A percentile compares a stretch with the other conserved stretches of the same genome.
phyloP scores from a whole-genome alignment of 192 early-diverging fungal species.

The Podila horticola region DNA sequence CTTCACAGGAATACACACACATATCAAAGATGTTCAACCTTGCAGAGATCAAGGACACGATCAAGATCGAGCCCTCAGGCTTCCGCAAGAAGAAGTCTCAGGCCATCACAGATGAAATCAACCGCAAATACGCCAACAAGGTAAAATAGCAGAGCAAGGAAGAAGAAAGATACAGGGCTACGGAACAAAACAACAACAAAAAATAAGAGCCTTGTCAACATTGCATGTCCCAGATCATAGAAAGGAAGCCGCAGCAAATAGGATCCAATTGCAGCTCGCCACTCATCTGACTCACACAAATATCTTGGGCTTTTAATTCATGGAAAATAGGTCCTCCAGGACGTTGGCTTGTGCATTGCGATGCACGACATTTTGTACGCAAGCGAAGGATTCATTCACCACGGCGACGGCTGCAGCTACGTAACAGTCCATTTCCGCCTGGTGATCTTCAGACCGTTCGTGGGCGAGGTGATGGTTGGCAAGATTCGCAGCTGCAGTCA shows the following conservation, averaged over 20 bases:
- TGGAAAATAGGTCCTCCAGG: conserved; percentile 74
- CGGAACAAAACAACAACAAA: no score
- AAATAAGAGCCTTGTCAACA: no score
- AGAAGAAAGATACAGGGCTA: no score
- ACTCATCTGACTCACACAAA: not conserved
- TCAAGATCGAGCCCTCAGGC: conserved; percentile 84
- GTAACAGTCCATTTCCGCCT: conserved; percentile 86
- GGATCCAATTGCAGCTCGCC: no score
- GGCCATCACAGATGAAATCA: conserved; percentile 89
- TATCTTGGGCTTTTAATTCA: not conserved
- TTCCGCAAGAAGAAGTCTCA: conserved; percentile 79
- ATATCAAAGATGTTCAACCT: conserved; percentile 83
- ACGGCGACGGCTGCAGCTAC: conserved; percentile 83
- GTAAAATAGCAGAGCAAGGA: conserved; percentile 43
- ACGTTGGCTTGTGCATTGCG: conserved; percentile 91
- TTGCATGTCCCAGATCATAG: not conserved
- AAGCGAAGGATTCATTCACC: conserved; percentile 89
- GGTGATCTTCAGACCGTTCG: conserved; percentile 91
- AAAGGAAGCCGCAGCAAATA: not conserved
- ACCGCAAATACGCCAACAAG: conserved; percentile 94
- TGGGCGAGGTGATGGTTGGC: conserved; percentile 87
- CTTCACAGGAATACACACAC: not conserved
- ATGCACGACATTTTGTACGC: conserved; percentile 82
- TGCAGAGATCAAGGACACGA: conserved; percentile 82
- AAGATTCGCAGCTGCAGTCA: conserved; percentile 77